phyloP scores from a whole-genome alignment of 2,329 filamentous ascomycete genomes.

The Rasamsonia emersonii region DNA sequence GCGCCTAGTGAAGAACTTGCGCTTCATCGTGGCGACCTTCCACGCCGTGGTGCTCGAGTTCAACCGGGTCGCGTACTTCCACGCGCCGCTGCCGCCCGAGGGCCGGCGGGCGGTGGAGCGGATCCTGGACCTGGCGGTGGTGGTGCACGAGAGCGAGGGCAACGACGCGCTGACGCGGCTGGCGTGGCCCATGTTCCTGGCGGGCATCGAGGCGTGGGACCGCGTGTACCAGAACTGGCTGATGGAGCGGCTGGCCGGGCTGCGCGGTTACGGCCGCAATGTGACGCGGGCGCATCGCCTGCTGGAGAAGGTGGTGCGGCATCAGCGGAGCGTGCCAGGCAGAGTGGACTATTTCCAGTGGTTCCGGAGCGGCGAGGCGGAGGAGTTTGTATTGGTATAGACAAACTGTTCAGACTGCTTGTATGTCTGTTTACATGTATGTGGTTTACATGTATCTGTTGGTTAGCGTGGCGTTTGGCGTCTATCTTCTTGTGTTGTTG shows the following conservation, averaged over 20 bases:
- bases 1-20: neutral
- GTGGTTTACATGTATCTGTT: no score
- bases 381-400: neutral
- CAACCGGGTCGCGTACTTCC: neutral
- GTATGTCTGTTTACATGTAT: no score
- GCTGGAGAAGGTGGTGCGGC: neutral
- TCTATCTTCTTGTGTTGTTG: no score
- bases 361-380: neutral
- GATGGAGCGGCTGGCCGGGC: conserved; percentile 1
- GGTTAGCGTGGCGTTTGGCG: no score
- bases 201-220: neutral
- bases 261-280: neutral
- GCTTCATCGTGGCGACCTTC: conserved; percentile 1
- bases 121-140: neutral
- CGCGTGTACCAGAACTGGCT: conserved; percentile 1
- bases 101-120: neutral
- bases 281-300: neutral
- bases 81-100: neutral
- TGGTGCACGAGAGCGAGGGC: neutral
- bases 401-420: no score
- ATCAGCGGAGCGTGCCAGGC: neutral
- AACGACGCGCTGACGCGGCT: neutral
- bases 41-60: neutral
- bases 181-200: conserved; percentile 1
- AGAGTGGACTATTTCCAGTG: conserved; percentile 1